Evolutionary conservation across 768 basidiomycete species (phyloP).

Genomic region (Termitomyces titanicus): DNA sequence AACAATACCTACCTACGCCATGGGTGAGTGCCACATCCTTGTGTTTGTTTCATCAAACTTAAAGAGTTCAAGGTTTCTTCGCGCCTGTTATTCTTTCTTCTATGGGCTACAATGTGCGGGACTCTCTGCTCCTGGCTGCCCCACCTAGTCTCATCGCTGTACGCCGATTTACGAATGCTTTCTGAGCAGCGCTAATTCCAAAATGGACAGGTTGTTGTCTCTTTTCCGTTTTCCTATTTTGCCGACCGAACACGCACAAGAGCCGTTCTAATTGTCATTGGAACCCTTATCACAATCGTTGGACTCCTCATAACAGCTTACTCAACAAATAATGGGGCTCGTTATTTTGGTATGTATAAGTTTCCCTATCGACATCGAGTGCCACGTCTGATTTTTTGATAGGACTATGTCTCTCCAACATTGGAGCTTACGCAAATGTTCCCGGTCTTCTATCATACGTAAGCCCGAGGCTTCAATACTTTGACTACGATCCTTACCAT

Average conservation of each 20-base stretch:
- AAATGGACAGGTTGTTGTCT: slow-evolving; percentile 26
- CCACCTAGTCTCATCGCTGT: slow-evolving; percentile 33
- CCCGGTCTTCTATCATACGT: slow-evolving; percentile 37
- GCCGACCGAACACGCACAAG: slow-evolving; percentile 32
- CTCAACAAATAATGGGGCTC: slow-evolving; percentile 21
- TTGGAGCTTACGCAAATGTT: slow-evolving; percentile 31
- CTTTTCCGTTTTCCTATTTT: slow-evolving; percentile 34
- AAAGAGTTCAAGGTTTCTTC: slow-evolving; percentile 21
- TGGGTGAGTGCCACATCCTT: slow-evolving; percentile 13
- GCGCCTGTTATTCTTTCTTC: slow-evolving; percentile 30
- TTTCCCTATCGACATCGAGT: not conserved
- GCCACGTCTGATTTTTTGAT: not conserved
- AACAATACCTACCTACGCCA: slow-evolving; percentile 35
- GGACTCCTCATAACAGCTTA: slow-evolving; percentile 32
- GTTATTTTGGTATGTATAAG: slow-evolving; percentile 25
- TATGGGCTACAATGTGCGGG: slow-evolving; percentile 29
- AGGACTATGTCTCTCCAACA: slow-evolving; percentile 30
- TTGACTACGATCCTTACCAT: not conserved
- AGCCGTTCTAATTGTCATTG: slow-evolving; percentile 29
- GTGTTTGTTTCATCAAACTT: not conserved
- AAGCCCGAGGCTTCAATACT: slow-evolving; percentile 7
- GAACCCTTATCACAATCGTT: slow-evolving; percentile 27
- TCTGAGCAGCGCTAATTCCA: not conserved
- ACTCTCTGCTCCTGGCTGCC: slow-evolving; percentile 30
- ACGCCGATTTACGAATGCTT: not conserved